Percentiles rank a stretch among this genome's conserved stretches.
These are phyloP conservation scores for Oryza rufipogon DNA, from an alignment of 176 grass and related monocot genomes.

Conservation along the genomic window DNA sequence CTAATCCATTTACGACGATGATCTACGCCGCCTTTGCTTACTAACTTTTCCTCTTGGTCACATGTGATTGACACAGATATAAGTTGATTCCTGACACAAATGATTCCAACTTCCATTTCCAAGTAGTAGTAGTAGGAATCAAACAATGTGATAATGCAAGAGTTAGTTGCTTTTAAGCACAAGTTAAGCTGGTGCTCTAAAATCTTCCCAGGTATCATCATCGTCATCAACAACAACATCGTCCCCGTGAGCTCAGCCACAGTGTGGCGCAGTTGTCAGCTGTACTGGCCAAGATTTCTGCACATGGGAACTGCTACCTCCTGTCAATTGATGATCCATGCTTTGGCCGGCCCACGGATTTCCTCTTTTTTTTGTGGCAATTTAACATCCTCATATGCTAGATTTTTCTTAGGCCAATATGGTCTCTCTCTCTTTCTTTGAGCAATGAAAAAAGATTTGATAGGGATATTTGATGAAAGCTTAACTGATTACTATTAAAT, in stretches of 20 bases:
- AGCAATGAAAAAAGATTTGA: constrained; percentile 24
- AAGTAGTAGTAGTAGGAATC: background rate
- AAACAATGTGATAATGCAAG: background rate
- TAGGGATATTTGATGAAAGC: background rate
- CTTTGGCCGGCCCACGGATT: constrained; percentile 1
- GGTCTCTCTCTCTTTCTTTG: background rate
- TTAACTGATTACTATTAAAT: background rate
- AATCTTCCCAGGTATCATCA: background rate
- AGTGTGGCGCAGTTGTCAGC: constrained; percentile 27
- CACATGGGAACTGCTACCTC: constrained; percentile 40
- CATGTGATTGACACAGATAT: background rate
- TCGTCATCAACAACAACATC: background rate
- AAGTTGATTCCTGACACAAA: background rate
- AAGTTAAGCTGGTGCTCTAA: constrained; percentile 22
- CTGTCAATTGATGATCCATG: background rate
- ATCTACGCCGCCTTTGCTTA: background rate
- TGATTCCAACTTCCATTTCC: background rate
- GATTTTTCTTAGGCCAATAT: constrained; percentile 41
- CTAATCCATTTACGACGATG: constrained; percentile 15
- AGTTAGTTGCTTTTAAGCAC: constrained; percentile 37
- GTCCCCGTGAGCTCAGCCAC: constrained; percentile 42
- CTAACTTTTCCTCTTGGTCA: background rate
- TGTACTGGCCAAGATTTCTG: constrained; percentile 25
- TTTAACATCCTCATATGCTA: constrained; percentile 20
- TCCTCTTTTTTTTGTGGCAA: constrained; percentile 13